Conservation (phyloP, 768 basidiomycete genomes). For the Serpula lacrymans region DNA sequence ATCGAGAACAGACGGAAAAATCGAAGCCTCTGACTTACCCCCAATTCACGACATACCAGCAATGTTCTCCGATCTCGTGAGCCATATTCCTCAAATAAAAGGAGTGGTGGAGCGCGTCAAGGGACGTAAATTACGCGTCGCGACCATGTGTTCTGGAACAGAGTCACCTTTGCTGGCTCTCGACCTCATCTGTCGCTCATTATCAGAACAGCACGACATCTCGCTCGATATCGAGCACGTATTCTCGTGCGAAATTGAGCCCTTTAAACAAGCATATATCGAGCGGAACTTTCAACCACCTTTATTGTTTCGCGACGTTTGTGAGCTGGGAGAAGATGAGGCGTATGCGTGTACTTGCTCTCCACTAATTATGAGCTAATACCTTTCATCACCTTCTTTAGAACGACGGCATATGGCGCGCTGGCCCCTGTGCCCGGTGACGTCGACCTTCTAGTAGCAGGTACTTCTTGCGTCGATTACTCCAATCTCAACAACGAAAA, state of each 20-base stretch:
- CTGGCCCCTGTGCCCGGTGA: constrained; percentile 83
- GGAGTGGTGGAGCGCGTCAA: constrained; percentile 60
- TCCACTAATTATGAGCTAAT: background rate
- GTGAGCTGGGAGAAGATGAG: constrained; percentile 74
- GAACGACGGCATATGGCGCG: constrained; percentile 91
- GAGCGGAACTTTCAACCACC: constrained; percentile 95
- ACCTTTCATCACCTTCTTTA: constrained; percentile 27
- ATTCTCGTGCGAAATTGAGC: constrained; percentile 96
- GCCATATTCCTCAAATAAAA: constrained; percentile 61
- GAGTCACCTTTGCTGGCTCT: constrained; percentile 92
- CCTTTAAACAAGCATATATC: constrained; percentile 97
- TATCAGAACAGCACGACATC: constrained; percentile 63
- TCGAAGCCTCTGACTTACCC: constrained; percentile 64
- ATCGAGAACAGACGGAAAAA: constrained; percentile 34
- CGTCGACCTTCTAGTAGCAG: constrained; percentile 87
- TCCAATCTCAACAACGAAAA: constrained; percentile 94
- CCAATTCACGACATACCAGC: constrained; percentile 69
- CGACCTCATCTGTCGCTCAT: constrained; percentile 74
- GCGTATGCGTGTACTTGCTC: constrained; percentile 50
- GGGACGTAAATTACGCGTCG: constrained; percentile 86
- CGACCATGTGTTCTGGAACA: constrained; percentile 97
- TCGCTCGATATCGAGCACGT: constrained; percentile 82
- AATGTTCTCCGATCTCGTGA: constrained; percentile 76
- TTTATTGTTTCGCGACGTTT: constrained; percentile 89
- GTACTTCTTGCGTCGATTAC: constrained; percentile 96